Evolutionary conservation across 2,329 filamentous ascomycete genomes (phyloP), one percentile per base, ranked within the genome.

Genomic region (Penicillium sp.): DNA sequence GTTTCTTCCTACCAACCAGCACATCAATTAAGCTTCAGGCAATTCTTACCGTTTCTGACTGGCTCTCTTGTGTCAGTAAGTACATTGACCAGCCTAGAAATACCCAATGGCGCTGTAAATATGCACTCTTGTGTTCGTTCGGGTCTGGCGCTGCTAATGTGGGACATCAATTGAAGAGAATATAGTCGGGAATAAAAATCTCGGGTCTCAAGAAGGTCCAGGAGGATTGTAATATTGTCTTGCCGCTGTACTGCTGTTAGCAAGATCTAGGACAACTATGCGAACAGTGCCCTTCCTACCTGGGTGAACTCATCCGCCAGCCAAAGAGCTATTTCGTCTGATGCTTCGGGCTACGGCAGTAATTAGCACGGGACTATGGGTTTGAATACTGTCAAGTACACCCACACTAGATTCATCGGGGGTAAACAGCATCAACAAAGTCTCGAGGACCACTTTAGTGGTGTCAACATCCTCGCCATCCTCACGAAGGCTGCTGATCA

Each of bases 301-400:
- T 96, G 92, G 29, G 94, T 97, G 72, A 99, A 99, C 74, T 97
- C 93, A 75, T 99, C 94, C 50, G 94, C 94, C 55, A 99, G 82
- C 92, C 94, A 99, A 24, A 97, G 80, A 16, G 89, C 89, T 65
- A 99, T 95, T 75, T 99, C 94, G 61, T 97, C 93, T 13, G 93
- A 96, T 50, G 93, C 91, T 81, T 97, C 93, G 28, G 91, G 80
- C 91, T 95, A 59, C 23, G 57, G 39, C 31, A 19, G 46, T 37
- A 42, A 52, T 72, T 57, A 73, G 68, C 51, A 62, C 42, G 45
- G 13, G 10, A 40, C 11, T 34, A 13, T 8, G 7, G 7, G 33
- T 10, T 19, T 43, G 23, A 19, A 53, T 14, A 48, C 19, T 26
- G 59, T 48, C 40, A 33, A 26, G 14, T 19, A 55, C 58, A 78